These are phyloP conservation scores for Cocos nucifera DNA, from an alignment of 176 grass and related monocot genomes.

Conservation along the genomic window DNA sequence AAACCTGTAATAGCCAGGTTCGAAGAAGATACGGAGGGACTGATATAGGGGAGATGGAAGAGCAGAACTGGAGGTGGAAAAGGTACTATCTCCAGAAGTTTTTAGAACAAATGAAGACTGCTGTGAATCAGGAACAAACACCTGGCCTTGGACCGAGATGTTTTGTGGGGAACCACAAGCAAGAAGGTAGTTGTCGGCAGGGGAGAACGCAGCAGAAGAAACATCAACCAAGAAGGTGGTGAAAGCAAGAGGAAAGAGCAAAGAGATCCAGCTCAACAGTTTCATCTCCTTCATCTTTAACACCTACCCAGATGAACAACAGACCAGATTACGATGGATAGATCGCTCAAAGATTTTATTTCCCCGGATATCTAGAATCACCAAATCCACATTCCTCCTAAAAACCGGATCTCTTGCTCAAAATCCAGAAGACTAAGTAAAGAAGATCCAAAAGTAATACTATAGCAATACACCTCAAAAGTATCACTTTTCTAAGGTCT, in stretches of 20 bases:
- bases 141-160: slow-evolving; percentile 19
- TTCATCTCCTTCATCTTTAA: background rate
- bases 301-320: too few species aligned
- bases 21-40: slow-evolving; percentile 48
- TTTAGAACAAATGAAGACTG: slow-evolving; percentile 16
- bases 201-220: slow-evolving; percentile 51
- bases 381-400: too few species aligned
- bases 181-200: slow-evolving; percentile 74
- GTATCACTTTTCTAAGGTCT: too few species aligned
- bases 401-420: too few species aligned
- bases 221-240: slow-evolving; percentile 10
- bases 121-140: slow-evolving; percentile 50
- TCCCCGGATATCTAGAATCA: too few species aligned
- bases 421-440: too few species aligned
- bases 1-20: slow-evolving; percentile 48
- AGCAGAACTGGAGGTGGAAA: slow-evolving; percentile 20
- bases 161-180: slow-evolving; percentile 51
- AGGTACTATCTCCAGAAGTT: slow-evolving; percentile 22
- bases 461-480: too few species aligned
- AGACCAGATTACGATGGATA: too few species aligned
- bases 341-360: too few species aligned
- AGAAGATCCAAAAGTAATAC: too few species aligned
- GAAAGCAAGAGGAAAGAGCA: background rate
- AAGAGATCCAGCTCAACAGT: background rate
- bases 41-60: slow-evolving; percentile 31